Conservation (phyloP, 768 basidiomycete genomes). For the Hericium rajendrae region DNA sequence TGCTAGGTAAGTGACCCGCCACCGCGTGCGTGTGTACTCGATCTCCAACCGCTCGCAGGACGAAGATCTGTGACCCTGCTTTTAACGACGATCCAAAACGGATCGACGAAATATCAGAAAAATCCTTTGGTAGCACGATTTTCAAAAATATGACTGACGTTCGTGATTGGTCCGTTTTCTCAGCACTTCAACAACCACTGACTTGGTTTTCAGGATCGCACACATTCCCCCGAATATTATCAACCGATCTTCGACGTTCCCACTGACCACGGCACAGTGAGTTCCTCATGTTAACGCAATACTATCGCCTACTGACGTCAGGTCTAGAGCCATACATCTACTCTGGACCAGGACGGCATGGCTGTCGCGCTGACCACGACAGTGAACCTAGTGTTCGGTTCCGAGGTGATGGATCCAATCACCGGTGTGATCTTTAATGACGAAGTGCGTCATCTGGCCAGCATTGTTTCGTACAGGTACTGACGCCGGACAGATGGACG, state of each 20-base stretch:
- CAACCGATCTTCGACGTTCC: constrained; percentile 70
- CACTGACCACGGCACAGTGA: constrained; percentile 80
- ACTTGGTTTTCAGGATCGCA: constrained; percentile 48
- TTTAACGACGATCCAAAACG: constrained; percentile 47
- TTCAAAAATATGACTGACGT: constrained; percentile 77
- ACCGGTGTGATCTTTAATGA: constrained; percentile 90
- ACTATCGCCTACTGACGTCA: not conserved
- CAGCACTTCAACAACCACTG: constrained; percentile 1
- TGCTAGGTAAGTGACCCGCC: constrained; percentile 32
- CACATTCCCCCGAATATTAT: constrained; percentile 79
- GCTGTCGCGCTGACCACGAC: constrained; percentile 83
- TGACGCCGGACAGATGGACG: constrained; percentile 55
- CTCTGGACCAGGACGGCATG: constrained; percentile 79
- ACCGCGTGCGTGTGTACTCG: not conserved
- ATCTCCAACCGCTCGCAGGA: constrained; percentile 35
- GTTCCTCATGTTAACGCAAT: not conserved
- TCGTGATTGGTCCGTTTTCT: constrained; percentile 16
- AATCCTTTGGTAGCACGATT: constrained; percentile 54
- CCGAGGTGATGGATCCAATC: constrained; percentile 72
- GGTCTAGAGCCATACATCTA: constrained; percentile 71
- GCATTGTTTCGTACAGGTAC: not conserved
- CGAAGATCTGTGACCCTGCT: constrained; percentile 71
- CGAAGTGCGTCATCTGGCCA: constrained; percentile 37
- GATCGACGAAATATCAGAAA: constrained; percentile 59
- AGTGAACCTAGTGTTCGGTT: constrained; percentile 86